Evolutionary conservation across 306 rosid genomes (phyloP), one percentile per base, ranked within the genome.

Genomic region (Rubus parviflorus): DNA sequence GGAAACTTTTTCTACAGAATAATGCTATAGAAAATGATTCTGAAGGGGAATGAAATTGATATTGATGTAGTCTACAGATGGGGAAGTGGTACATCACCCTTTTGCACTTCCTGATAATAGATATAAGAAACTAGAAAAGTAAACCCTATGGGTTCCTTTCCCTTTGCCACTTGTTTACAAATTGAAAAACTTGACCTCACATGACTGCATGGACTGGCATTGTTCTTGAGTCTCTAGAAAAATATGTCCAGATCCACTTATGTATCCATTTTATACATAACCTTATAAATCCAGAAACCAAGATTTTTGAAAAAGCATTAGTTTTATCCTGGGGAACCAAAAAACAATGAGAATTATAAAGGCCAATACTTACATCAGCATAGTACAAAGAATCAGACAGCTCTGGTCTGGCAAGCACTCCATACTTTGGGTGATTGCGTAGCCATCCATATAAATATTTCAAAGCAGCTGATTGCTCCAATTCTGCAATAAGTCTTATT

Each of bases 361-460:
- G 72, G 47, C 23, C 57, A 74, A 60, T 77, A 89, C 99, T 86
- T 80, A 95, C 99, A 88, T 95, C 99, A 79, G 93, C 92, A 87
- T 88, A 87, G 81, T 82, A 95, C 83, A 91, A 80, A 47, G 99
- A 88, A 83, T 88, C 96, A 6, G 97, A 52, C 80, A 87, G 74
- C 85, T 89, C 96, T 15, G 96, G 98, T 0, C 80, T 80, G 74
- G 94, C 91, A 78, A 95, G 93, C 16, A 87, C 80, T 77, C 99
- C 97, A 72, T 92, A 91, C 83, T 87, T 91, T 42, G 92, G 88
- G 83, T 95, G 99, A 85, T 95, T 79, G 13, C 87, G 90, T 78
- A 95, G 74, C 97, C 98, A 95, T 75, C 98, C 98, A 83, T 83
- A 87, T 65, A 95, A 87, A 81, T 92, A 95, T 81, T 85, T 95